Evolutionary conservation across 257 asterid genomes (phyloP), one percentile per base, ranked within the genome.

Genomic region (Mitragyna speciosa): DNA sequence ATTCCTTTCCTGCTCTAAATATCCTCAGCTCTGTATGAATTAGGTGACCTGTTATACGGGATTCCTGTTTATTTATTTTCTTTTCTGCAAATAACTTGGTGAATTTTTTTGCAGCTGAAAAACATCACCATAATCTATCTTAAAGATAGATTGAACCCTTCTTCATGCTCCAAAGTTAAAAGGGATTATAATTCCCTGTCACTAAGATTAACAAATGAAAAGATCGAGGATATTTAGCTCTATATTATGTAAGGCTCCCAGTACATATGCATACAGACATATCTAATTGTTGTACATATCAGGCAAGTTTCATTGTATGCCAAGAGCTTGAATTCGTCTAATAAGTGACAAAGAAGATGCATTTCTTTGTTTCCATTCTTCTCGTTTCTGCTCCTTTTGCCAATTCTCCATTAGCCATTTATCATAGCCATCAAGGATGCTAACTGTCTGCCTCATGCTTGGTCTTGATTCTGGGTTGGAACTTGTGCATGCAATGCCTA

Each of bases 291-390:
- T 52, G 49, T 75, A 81, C 82, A 67, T 80, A 51, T 3, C 33
- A 52, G 17, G 73, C 1, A 47, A 74, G 45, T 64, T 39, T 93
- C 89, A 94, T 16, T 93, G 94, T 68, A 96, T 91, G 47, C 97
- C 97, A 70, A 96, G 89, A 63, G 97, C 92, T 83, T 96, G 97
- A 76, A 91, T 96, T 76, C 97, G 89, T 87, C 97, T 89, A 43
- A 90, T 78, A 19, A 91, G 87, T 47, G 89, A 71, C 86, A 94
- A 65, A 68, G 97, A 87, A 82, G 90, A 54, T 41, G 81, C 89
- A 78, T 96, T 96, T 80, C 89, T 89, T 68, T 84, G 87, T 79
- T 86, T 92, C 99, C 99, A 96, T 74, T 87, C 96, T 30, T 88
- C 91, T 45, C 78, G 86, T 30, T 71, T 81, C 84, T 91, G 97